Evolutionary conservation across 2,329 filamentous ascomycete genomes (phyloP).

Genomic region (Fusarium sp.): DNA sequence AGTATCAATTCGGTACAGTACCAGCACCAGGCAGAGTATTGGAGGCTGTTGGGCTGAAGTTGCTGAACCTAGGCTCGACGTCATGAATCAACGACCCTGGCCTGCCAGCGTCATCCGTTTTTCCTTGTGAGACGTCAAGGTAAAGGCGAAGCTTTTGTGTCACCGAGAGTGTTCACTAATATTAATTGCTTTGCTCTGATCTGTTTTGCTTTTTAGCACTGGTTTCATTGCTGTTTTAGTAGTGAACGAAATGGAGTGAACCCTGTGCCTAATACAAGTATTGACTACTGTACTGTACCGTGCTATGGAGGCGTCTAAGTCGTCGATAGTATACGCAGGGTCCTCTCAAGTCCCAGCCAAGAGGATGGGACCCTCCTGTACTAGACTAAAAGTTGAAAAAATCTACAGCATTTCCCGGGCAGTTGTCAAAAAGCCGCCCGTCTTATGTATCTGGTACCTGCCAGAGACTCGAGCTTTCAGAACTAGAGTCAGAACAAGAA

Average conservation of each 20-base stretch:
- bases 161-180: constrained; percentile 3
- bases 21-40: neutral
- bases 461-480: neutral
- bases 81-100: constrained; percentile 29
- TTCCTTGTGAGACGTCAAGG: constrained; percentile 5
- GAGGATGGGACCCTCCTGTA: constrained; percentile 19
- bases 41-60: neutral
- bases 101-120: constrained; percentile 38
- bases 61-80: constrained; percentile 3
- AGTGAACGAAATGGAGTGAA: neutral
- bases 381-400: constrained; percentile 14
- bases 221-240: neutral
- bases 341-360: constrained; percentile 24
- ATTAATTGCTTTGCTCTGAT: neutral
- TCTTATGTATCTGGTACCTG: constrained; percentile 30
- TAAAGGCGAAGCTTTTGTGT: constrained; percentile 3
- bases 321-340: constrained; percentile 27
- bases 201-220: neutral
- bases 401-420: constrained; percentile 16
- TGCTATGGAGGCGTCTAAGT: constrained; percentile 6
- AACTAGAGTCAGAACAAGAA: neutral
- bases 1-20: neutral
- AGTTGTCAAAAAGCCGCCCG: constrained; percentile 3
- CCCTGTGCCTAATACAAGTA: neutral
- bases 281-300: neutral